Evolutionary conservation across 139 green algal genomes (phyloP).

Genomic region (Pleodorina starrii): DNA sequence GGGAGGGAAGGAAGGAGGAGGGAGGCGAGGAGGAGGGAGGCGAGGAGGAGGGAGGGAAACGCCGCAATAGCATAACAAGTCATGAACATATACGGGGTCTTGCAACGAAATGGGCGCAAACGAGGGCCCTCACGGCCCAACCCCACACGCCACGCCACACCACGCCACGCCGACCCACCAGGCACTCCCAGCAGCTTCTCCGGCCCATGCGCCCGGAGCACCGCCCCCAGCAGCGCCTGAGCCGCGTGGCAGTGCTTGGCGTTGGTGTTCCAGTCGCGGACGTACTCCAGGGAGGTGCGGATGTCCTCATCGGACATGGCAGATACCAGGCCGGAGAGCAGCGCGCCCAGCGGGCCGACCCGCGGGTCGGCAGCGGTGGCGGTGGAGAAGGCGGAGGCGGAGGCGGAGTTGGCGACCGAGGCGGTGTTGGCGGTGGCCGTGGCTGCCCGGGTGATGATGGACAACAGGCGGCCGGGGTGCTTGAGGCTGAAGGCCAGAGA

Average conservation of each 20-base stretch:
- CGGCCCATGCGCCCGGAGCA: conserved; percentile 76
- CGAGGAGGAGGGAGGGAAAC: neutral
- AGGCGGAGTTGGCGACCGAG: neutral
- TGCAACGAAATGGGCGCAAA: neutral
- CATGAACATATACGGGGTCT: neutral
- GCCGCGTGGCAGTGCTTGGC: conserved; percentile 83
- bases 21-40: neutral
- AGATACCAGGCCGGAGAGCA: conserved; percentile 50
- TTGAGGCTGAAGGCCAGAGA: conserved; percentile 88
- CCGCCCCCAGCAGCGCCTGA: conserved; percentile 83
- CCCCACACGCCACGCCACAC: neutral
- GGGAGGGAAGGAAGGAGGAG: neutral
- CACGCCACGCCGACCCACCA: conserved; percentile 14
- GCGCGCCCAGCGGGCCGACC: conserved; percentile 14
- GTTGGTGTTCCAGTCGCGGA: conserved; percentile 97
- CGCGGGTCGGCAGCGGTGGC: neutral
- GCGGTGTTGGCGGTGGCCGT: conserved; percentile 12
- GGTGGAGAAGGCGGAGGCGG: neutral
- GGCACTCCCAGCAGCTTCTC: conserved; percentile 74
- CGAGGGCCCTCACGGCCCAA: neutral
- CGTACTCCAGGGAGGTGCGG: conserved; percentile 65
- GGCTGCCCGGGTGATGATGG: conserved; percentile 70
- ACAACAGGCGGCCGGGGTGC: conserved; percentile 85
- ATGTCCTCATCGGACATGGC: conserved; percentile 56
- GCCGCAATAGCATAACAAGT: neutral